phyloP scores from a whole-genome alignment of 805 yeast species.

The Myxozyma nipponensis region DNA sequence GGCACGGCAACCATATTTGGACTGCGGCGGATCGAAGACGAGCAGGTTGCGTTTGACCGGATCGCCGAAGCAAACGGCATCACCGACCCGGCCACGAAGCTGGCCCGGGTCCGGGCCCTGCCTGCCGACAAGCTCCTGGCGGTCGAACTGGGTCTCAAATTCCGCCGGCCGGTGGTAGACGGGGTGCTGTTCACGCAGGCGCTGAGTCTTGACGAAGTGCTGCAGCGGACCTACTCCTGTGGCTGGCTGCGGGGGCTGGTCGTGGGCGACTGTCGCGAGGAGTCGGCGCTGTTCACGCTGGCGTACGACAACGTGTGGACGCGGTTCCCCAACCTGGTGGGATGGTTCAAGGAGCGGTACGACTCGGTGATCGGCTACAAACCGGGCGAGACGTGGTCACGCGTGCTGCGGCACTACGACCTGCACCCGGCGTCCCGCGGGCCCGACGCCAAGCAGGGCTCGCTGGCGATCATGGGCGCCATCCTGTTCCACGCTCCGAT shows the following conservation, averaged over 20 bases:
- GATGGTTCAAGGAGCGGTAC: neutral
- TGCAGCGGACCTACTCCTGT: constrained; percentile 9
- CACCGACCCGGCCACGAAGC: neutral
- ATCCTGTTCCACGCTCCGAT: constrained; percentile 14
- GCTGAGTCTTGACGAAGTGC: constrained; percentile 5
- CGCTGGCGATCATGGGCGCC: constrained; percentile 11
- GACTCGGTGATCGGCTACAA: neutral
- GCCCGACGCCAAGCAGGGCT: neutral
- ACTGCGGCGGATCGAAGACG: constrained; percentile 6
- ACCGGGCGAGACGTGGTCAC: neutral
- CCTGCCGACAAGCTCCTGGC: constrained; percentile 2
- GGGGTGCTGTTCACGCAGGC: constrained; percentile 6
- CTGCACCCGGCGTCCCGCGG: neutral
- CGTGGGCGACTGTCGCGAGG: constrained; percentile 15
- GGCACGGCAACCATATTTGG: constrained; percentile 14
- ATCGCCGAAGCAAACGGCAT: neutral
- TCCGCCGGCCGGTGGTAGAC: constrained; percentile 10
- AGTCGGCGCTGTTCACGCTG: neutral
- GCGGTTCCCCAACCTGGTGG: neutral
- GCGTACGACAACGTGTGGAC: constrained; percentile 1
- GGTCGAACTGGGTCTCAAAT: neutral
- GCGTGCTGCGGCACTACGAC: neutral
- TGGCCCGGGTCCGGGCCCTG: constrained; percentile 6
- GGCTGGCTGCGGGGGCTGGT: constrained; percentile 14
- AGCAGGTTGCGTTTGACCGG: constrained; percentile 13